A percentile compares a stretch with the other conserved stretches of the same genome.
These are phyloP conservation scores for Apophysomyces variabilis DNA, from an alignment of 371 early-diverging fungal species.

Conservation along the genomic window DNA sequence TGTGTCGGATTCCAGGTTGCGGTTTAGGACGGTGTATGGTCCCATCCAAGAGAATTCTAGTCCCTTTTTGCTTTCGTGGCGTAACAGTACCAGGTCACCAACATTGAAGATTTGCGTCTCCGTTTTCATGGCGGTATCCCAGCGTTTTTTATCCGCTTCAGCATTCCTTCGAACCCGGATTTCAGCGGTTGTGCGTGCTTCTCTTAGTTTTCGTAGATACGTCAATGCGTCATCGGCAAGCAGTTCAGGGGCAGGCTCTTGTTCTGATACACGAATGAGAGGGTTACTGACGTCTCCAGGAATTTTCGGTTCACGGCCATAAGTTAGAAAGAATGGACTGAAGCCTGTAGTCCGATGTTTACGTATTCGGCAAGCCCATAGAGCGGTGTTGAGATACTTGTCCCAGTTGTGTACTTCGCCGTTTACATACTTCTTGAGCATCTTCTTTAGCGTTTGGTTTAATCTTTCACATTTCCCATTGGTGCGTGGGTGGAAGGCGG, in stretches of 20 bases:
- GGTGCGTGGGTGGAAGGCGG: conserved; percentile 17
- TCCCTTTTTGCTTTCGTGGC: conserved; percentile 12
- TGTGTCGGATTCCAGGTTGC: background rate
- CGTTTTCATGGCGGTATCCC: conserved; percentile 20
- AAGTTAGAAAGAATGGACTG: conserved; percentile 9
- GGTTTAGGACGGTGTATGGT: conserved; percentile 4
- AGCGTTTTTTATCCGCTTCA: conserved; percentile 24
- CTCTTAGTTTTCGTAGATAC: background rate
- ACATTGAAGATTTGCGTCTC: background rate
- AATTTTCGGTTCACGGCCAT: conserved; percentile 1
- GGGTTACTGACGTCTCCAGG: conserved; percentile 9
- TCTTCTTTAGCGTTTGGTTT: conserved; percentile 14
- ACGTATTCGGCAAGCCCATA: conserved; percentile 16
- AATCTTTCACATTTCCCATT: conserved; percentile 28
- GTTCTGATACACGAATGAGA: too few species aligned
- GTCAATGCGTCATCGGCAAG: too few species aligned
- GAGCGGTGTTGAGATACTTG: conserved; percentile 16
- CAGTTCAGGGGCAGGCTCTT: too few species aligned
- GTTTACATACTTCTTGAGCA: conserved; percentile 27
- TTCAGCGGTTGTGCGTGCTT: conserved; percentile 25
- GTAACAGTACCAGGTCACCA: conserved; percentile 22
- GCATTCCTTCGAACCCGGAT: conserved; percentile 11
- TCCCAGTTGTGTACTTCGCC: conserved; percentile 15
- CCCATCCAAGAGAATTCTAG: conserved; percentile 21
- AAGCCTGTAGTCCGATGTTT: conserved; percentile 12